phyloP scores from a whole-genome alignment of 495 filamentous ascomycete genomes.

The Podospora australis region DNA sequence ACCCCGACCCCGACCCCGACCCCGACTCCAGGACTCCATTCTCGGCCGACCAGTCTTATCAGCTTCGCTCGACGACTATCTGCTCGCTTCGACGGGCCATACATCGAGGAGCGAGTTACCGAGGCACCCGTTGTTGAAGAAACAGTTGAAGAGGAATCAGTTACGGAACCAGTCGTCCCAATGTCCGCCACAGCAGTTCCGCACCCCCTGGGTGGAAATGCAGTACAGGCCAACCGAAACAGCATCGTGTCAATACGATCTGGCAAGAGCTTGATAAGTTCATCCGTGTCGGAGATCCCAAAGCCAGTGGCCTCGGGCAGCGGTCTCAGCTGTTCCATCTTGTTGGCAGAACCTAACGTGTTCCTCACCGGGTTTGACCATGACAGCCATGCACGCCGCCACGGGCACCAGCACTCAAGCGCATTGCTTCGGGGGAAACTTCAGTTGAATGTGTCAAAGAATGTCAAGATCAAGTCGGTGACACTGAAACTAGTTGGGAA shows the following conservation, averaged over 20 bases:
- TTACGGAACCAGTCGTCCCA: conserved; percentile 19
- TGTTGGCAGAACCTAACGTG: conserved; percentile 81
- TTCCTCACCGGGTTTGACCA: conserved; percentile 92
- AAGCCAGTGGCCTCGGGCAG: conserved; percentile 70
- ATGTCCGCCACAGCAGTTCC: conserved; percentile 20
- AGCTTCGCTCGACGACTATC: conserved; percentile 26
- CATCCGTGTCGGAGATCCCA: conserved; percentile 41
- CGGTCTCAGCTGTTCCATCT: conserved; percentile 64
- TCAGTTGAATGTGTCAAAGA: conserved; percentile 76
- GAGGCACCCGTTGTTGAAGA: conserved; percentile 16
- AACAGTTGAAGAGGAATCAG: not conserved
- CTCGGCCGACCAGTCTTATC: conserved; percentile 25
- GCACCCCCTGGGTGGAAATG: conserved; percentile 4
- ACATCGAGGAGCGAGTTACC: conserved; percentile 5
- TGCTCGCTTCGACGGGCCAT: conserved; percentile 2
- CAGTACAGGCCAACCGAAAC: conserved; percentile 29
- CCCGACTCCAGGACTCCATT: conserved; percentile 3
- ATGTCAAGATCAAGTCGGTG: conserved; percentile 90
- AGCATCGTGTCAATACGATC: conserved; percentile 41
- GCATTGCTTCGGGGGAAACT: conserved; percentile 83
- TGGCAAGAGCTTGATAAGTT: conserved; percentile 36
- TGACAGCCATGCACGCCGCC: conserved; percentile 55
- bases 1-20: conserved; percentile 10
- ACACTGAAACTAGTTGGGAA: conserved; percentile 79
- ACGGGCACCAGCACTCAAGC: conserved; percentile 46